A percentile compares a stretch with the other conserved stretches of the same genome.
Evolutionary conservation across 495 filamentous ascomycete species (phyloP).

Genomic region (Platismatia glauca): DNA sequence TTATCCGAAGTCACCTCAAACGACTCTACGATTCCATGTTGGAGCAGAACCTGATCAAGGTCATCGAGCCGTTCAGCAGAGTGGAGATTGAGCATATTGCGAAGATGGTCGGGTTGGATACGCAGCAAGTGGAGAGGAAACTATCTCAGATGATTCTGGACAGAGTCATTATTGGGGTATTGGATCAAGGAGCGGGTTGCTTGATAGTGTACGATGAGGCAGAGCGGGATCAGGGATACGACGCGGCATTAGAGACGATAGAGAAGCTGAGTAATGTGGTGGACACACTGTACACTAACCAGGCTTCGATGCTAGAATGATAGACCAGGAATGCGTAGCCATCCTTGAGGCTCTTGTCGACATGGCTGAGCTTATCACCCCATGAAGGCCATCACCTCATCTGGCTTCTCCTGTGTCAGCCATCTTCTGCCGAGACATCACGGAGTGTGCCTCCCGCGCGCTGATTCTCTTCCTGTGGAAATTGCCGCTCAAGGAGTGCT

Average conservation of each 20-base stretch:
- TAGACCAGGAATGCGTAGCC: background rate
- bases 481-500: background rate
- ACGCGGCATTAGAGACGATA: slow-evolving; percentile 87
- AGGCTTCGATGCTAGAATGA: slow-evolving; percentile 89
- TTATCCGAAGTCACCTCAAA: slow-evolving; percentile 90
- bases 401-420: background rate
- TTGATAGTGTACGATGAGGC: slow-evolving; percentile 95
- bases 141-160: slow-evolving; percentile 98
- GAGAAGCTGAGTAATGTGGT: slow-evolving; percentile 97
- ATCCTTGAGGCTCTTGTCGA: background rate
- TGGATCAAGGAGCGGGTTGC: slow-evolving; percentile 96
- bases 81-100: slow-evolving; percentile 96
- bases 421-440: background rate
- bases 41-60: slow-evolving; percentile 98
- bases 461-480: background rate
- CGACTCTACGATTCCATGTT: slow-evolving; percentile 96
- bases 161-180: slow-evolving; percentile 93
- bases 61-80: slow-evolving; percentile 94
- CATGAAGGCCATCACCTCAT: background rate
- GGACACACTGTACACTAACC: slow-evolving; percentile 94
- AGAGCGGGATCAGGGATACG: slow-evolving; percentile 85
- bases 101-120: slow-evolving; percentile 93
- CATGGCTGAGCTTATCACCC: background rate
- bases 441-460: background rate
- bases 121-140: slow-evolving; percentile 94